A percentile compares a stretch with the other conserved stretches of the same genome.
Evolutionary conservation across 805 yeast species (phyloP).

Genomic region (Wickerhamiella qilinensis): DNA sequence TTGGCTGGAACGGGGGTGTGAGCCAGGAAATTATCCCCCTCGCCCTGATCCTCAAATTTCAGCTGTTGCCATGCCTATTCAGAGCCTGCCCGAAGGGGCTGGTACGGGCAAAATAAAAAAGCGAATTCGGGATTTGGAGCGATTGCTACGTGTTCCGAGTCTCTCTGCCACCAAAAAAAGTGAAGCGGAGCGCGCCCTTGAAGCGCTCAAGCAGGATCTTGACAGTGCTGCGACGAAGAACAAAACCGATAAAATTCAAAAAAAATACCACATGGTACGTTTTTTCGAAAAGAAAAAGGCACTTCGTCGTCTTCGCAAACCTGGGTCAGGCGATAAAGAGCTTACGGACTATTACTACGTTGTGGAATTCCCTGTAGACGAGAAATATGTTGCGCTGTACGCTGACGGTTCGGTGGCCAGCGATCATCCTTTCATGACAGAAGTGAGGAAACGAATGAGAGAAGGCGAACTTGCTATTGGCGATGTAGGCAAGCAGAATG

Average conservation of each 20-base stretch:
- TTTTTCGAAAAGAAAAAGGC: conserved; percentile 88
- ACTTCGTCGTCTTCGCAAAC: conserved; percentile 42
- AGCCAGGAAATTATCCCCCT: too few relatives aligned
- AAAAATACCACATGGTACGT: conserved; percentile 82
- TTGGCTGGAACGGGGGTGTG: too few relatives aligned
- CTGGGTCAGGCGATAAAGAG: conserved; percentile 21
- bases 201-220: conserved; percentile 45
- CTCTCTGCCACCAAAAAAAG: conserved; percentile 33
- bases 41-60: not conserved
- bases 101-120: conserved; percentile 1
- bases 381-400: conserved; percentile 66
- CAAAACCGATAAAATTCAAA: conserved; percentile 36
- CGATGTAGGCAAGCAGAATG: conserved; percentile 27
- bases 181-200: conserved; percentile 49
- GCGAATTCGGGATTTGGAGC: conserved; percentile 38
- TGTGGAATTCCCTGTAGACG: conserved; percentile 58
- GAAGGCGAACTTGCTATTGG: conserved; percentile 42
- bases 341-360: conserved; percentile 53
- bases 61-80: not conserved
- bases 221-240: conserved; percentile 29
- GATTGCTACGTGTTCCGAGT: conserved; percentile 48
- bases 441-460: conserved; percentile 36
- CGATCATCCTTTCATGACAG: conserved; percentile 32
- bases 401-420: conserved; percentile 32
- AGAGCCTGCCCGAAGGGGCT: not conserved